These are phyloP conservation scores for Debaryomyces robertsiae DNA, from an alignment of 1,139 yeast genomes.

Conservation along the genomic window DNA sequence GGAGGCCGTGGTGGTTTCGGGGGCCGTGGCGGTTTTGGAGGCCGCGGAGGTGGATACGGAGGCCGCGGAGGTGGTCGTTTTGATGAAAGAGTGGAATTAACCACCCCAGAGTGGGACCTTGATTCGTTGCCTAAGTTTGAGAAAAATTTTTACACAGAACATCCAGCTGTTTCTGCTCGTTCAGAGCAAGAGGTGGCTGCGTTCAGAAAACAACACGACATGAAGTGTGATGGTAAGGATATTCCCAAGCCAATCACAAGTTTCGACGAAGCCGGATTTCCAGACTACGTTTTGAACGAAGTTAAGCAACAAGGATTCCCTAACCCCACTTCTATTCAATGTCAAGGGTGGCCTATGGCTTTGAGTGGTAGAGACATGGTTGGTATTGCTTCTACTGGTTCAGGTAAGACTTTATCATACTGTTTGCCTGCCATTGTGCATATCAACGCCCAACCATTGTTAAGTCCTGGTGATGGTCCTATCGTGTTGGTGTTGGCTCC, in stretches of 20 bases:
- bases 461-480: conserved; percentile 95
- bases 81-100: conserved; percentile 55
- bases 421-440: conserved; percentile 97
- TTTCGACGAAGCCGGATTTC: conserved; percentile 97
- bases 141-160: conserved; percentile 91
- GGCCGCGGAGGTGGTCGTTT: conserved; percentile 37
- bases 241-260: conserved; percentile 93
- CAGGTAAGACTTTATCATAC: conserved; percentile 96
- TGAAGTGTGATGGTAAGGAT: conserved; percentile 80
- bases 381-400: conserved; percentile 98
- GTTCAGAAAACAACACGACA: conserved; percentile 82
- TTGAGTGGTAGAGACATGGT: conserved; percentile 97
- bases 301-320: conserved; percentile 92
- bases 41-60: conserved; percentile 30
- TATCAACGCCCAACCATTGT: conserved; percentile 95
- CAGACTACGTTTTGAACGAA: conserved; percentile 86
- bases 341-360: conserved; percentile 99
- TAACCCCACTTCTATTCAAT: conserved; percentile 92
- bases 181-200: conserved; percentile 67
- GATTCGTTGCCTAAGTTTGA: conserved; percentile 84
- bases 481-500: conserved; percentile 95
- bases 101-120: conserved; percentile 79
- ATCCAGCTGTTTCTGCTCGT: conserved; percentile 75
- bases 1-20: conserved; percentile 28
- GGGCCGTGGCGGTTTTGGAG: conserved; percentile 28